A percentile compares a stretch with the other conserved stretches of the same genome.
Conservation (phyloP, 306 rosid genomes). For the Lithocarpus polystachyus region DNA sequence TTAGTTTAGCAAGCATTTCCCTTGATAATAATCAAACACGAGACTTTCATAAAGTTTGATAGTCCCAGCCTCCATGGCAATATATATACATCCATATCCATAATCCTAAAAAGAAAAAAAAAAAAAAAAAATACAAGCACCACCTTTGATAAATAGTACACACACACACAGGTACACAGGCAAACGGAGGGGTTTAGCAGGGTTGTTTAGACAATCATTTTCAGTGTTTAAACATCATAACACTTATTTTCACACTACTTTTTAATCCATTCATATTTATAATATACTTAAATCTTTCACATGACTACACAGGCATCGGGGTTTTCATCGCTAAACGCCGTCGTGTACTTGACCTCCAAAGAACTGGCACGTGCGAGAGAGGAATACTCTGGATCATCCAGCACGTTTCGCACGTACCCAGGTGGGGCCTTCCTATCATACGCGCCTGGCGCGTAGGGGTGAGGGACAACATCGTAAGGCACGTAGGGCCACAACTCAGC, state of each 20-base stretch:
- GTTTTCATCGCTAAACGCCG: constrained; percentile 56
- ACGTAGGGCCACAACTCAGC: constrained; percentile 55
- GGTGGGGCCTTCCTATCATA: constrained; percentile 57
- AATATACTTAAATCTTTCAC: neutral
- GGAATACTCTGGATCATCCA: constrained; percentile 27
- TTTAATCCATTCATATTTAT: fast-evolving
- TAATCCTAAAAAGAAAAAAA: too few relatives aligned
- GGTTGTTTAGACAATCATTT: too few relatives aligned
- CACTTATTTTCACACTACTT: too few relatives aligned
- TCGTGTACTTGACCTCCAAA: constrained; percentile 36
- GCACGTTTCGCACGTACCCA: constrained; percentile 48
- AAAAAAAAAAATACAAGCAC: too few relatives aligned
- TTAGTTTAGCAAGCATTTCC: too few relatives aligned
- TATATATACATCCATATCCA: too few relatives aligned
- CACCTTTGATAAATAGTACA: too few relatives aligned
- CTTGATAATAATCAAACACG: too few relatives aligned
- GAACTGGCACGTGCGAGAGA: constrained; percentile 43
- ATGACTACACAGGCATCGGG: constrained; percentile 42
- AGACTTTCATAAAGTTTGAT: too few relatives aligned
- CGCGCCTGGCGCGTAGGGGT: constrained; percentile 43
- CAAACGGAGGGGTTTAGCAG: fast-evolving
- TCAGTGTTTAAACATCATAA: too few relatives aligned
- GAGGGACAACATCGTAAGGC: constrained; percentile 42
- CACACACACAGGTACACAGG: too few relatives aligned
- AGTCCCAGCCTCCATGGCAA: too few relatives aligned